Percentiles rank a stretch among this genome's conserved stretches.
Conservation (phyloP, 2,329 filamentous ascomycete species). For the Parasarocladium wereldwijsianum region DNA sequence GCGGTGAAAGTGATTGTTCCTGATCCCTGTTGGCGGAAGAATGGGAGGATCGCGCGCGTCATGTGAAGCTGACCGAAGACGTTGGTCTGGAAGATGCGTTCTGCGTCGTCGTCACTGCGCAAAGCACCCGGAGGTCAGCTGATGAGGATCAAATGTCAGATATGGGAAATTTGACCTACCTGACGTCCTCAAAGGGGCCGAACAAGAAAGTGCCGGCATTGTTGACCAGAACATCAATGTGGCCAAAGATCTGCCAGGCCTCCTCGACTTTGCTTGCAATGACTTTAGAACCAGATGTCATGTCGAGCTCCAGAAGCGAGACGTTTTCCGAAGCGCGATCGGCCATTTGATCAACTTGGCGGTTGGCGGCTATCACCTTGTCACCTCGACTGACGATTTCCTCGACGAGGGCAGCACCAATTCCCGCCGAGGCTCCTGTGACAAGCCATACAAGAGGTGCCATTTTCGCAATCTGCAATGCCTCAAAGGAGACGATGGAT, state of each 20-base stretch:
- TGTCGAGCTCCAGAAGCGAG: slow-evolving; percentile 16
- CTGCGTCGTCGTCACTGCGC: slow-evolving; percentile 10
- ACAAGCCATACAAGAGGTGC: slow-evolving; percentile 17
- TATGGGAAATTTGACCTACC: slow-evolving; percentile 10
- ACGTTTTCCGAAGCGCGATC: slow-evolving; percentile 12
- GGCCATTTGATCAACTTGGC: slow-evolving; percentile 12
- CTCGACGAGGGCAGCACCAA: slow-evolving; percentile 14
- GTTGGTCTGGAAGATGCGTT: slow-evolving; percentile 15
- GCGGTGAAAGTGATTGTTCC: slow-evolving; percentile 16
- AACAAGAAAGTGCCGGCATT: slow-evolving; percentile 17
- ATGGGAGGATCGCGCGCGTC: slow-evolving; percentile 14
- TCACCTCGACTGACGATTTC: slow-evolving; percentile 13
- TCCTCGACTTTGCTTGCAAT: slow-evolving; percentile 11
- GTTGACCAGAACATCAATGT: slow-evolving; percentile 19
- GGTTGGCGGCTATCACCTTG: slow-evolving; percentile 15
- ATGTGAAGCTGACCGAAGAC: slow-evolving; percentile 13
- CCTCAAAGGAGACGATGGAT: too few relatives aligned
- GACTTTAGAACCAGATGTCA: slow-evolving; percentile 8
- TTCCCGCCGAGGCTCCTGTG: slow-evolving; percentile 18
- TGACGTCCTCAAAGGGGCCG: slow-evolving; percentile 15
- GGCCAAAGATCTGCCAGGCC: slow-evolving; percentile 16
- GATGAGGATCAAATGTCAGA: neutral
- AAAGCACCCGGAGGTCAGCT: neutral
- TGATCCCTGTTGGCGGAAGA: slow-evolving; percentile 11
- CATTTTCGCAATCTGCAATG: slow-evolving; percentile 10